A percentile compares a stretch with the other conserved stretches of the same genome.
These are phyloP conservation scores for Rhizopus sp. DNA, from an alignment of 371 early-diverging fungal genomes.

Conservation along the genomic window DNA sequence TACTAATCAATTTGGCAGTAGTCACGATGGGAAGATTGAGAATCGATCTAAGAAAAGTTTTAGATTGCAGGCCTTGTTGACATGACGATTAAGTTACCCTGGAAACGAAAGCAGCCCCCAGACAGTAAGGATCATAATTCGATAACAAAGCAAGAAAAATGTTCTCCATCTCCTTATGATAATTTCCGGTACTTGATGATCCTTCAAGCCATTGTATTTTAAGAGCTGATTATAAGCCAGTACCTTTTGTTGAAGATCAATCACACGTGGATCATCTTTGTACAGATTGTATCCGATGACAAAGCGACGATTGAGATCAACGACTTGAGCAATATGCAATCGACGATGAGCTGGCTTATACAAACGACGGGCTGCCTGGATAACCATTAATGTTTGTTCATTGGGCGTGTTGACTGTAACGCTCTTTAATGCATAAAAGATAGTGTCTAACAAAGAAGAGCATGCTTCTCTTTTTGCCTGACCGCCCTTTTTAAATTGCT, in stretches of 20 bases:
- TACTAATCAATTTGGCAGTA: constrained; percentile 71
- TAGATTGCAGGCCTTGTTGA: neutral
- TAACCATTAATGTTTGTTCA: constrained; percentile 90
- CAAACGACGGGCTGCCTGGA: constrained; percentile 94
- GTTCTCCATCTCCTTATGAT: constrained; percentile 71
- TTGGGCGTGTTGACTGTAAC: constrained; percentile 94
- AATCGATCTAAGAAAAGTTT: constrained; percentile 50
- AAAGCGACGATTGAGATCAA: constrained; percentile 90
- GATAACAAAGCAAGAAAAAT: constrained; percentile 66
- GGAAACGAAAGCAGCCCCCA: constrained; percentile 82
- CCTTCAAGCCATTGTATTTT: constrained; percentile 89
- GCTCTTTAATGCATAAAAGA: constrained; percentile 75
- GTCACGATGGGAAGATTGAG: constrained; percentile 81
- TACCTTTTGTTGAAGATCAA: constrained; percentile 72
- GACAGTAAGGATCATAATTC: constrained; percentile 66
- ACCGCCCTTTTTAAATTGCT: constrained; percentile 84
- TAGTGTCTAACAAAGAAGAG: constrained; percentile 74
- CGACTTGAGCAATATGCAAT: constrained; percentile 80
- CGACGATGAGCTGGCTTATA: constrained; percentile 87
- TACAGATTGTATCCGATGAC: constrained; percentile 84
- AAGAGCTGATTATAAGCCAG: constrained; percentile 87
- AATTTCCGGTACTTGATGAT: constrained; percentile 93
- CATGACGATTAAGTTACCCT: constrained; percentile 58
- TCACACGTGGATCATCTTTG: constrained; percentile 81
- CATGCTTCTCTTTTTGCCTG: constrained; percentile 81